Conservation (phyloP, 176 grass and related monocot genomes). For the Otatea glauca region DNA sequence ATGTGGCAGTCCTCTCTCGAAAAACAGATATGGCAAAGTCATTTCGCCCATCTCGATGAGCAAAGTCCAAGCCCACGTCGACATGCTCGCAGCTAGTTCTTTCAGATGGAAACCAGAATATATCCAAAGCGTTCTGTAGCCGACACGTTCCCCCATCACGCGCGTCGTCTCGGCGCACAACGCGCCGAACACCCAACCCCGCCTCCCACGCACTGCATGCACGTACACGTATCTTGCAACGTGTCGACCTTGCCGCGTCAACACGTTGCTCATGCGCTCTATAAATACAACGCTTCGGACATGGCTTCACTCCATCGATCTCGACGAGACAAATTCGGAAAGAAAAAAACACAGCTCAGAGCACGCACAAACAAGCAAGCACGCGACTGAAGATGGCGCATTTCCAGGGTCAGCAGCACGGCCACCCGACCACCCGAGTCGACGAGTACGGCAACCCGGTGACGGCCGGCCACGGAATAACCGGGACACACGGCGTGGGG, state of each 20-base stretch:
- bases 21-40: too few relatives aligned
- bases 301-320: not conserved
- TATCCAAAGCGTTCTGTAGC: not conserved
- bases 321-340: not conserved
- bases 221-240: not conserved
- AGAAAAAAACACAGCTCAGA: not conserved
- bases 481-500: conserved; percentile 8
- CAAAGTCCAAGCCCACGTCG: not conserved
- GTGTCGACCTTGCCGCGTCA: not conserved
- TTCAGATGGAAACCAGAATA: too few relatives aligned
- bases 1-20: too few relatives aligned
- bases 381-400: not conserved
- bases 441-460: conserved; percentile 46
- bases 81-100: too few relatives aligned
- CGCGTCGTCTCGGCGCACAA: not conserved
- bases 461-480: not conserved
- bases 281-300: not conserved
- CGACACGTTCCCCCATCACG: not conserved
- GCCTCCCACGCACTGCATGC: not conserved
- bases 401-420: conserved; percentile 27
- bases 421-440: not conserved
- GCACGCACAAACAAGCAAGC: not conserved
- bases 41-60: not conserved
- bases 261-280: not conserved
- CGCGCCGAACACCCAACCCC: too few relatives aligned